Base-by-base conservation (phyloP, 2,329 filamentous ascomycete genomes). In the Botrytis paeoniae region DNA sequence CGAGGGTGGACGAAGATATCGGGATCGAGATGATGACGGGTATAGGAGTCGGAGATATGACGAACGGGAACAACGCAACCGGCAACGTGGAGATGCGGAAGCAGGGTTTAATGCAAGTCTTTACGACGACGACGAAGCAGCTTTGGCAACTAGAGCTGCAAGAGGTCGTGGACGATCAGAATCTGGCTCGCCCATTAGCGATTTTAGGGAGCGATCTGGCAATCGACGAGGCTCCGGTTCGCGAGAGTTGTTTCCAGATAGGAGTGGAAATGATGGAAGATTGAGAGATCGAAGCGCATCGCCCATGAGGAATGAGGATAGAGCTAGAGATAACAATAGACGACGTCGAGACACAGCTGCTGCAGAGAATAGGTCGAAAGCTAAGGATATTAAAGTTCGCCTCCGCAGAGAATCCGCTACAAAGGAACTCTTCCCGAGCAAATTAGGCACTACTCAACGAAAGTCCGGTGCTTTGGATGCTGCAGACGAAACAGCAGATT, bases 101-200 rank as follows among this genome's bases (percentile, higher is more conserved):
- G 84, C 85, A 74, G 82, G 84, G 0, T 95, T 94, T 77, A 89
- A 92, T 78, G 92, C 90, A 51, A 92, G 89, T 78, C 92, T 97
- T 85, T 97, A 97, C 82, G 94, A 96, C 76, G 94, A 97, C 78
- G 88, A 88, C 74, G 83, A 83, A 57, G 76, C 79, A 45, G 79
- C 80, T 9, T 74, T 78, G 45, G 79, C 80, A 29, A 78, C 82
- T 25, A 82, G 77, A 76, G 60, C 77, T 74, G 65, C 72, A 14
- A 78, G 80, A 72, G 77, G 78, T 70, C 77, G 79, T 76, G 82
- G 83, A 32, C 81, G 72, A 61, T 71, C 72, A 29, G 75, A 74
- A 59, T 80, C 79, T 45, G 39, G 32, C 74, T 81, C 80, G 29
- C 81, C 77, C 57, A 77, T 76, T 72, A 80, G 76, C 76, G 81